Percentiles rank a stretch among this genome's conserved stretches.
phyloP scores from a whole-genome alignment of 805 yeast genomes.

The Metschnikowia chrysomelidarum region DNA sequence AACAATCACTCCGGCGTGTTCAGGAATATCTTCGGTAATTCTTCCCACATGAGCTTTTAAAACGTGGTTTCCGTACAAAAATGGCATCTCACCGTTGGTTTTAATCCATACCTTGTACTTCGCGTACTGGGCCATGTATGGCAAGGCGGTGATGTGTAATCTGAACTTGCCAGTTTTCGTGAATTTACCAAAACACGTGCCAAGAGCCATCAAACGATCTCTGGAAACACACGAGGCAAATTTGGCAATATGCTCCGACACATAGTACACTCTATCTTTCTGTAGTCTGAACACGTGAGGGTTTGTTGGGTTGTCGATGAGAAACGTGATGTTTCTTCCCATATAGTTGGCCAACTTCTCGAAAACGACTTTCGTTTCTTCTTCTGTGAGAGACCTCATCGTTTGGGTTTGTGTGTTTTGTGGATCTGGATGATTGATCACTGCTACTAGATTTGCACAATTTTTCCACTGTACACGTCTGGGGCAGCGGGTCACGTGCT shows the following conservation, averaged over 20 bases:
- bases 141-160: constrained; percentile 88
- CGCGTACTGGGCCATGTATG: constrained; percentile 80
- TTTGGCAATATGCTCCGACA: constrained; percentile 75
- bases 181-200: constrained; percentile 92
- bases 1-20: constrained; percentile 93
- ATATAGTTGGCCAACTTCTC: constrained; percentile 95
- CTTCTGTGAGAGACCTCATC: constrained; percentile 96
- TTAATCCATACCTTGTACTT: constrained; percentile 96
- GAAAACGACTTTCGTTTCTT: constrained; percentile 92
- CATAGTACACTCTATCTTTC: constrained; percentile 95
- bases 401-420: not conserved
- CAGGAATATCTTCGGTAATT: constrained; percentile 97
- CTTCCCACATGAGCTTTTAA: constrained; percentile 95
- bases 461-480: constrained; percentile 11
- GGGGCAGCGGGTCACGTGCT: constrained; percentile 11
- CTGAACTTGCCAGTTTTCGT: constrained; percentile 97
- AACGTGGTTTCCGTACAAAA: constrained; percentile 92
- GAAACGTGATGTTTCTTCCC: constrained; percentile 88
- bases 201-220: constrained; percentile 86
- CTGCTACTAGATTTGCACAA: constrained; percentile 1
- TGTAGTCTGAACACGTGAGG: constrained; percentile 95
- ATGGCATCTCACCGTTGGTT: constrained; percentile 98
- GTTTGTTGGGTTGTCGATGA: constrained; percentile 80
- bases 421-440: not conserved
- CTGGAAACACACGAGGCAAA: constrained; percentile 90